A percentile compares a stretch with the other conserved stretches of the same genome.
Conservation (phyloP, 768 basidiomycete genomes). For the Tulasnella sp. region DNA sequence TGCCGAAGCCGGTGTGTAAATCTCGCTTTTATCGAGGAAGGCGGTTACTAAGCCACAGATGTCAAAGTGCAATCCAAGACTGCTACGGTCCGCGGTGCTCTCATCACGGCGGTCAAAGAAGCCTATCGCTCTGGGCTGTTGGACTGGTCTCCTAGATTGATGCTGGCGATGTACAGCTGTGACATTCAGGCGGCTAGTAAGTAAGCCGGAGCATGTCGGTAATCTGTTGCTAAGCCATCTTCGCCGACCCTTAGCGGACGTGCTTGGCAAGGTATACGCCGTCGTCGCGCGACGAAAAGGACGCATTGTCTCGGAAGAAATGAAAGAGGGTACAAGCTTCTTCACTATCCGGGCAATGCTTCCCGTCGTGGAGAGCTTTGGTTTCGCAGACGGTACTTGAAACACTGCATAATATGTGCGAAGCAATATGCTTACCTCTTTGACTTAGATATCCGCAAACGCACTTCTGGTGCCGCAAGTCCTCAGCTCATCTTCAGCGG, state of each 20-base stretch:
- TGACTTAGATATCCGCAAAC: conserved; percentile 76
- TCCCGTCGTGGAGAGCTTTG: conserved; percentile 95
- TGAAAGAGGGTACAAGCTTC: conserved; percentile 95
- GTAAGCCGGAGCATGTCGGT: conserved; percentile 23
- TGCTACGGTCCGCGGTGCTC: conserved; percentile 78
- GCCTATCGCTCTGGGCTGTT: conserved; percentile 80
- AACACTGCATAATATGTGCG: not conserved
- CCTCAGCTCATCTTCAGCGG: conserved; percentile 96
- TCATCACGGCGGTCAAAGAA: conserved; percentile 82
- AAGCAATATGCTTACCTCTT: not conserved
- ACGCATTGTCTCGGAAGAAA: conserved; percentile 89
- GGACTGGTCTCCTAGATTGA: conserved; percentile 95
- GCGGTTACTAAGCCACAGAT: not conserved
- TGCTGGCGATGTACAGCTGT: conserved; percentile 97
- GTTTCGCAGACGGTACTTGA: conserved; percentile 78
- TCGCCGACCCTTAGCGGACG: conserved; percentile 53
- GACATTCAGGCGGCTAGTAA: conserved; percentile 96
- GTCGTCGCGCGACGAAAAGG: conserved; percentile 89
- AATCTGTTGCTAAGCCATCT: not conserved
- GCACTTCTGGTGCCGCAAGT: conserved; percentile 93
- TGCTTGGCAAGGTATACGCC: conserved; percentile 93
- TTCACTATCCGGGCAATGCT: conserved; percentile 85
- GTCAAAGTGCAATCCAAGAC: conserved; percentile 62
- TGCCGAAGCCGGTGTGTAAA: conserved; percentile 54
- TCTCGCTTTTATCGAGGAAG: not conserved